Evolutionary conservation across 2,329 filamentous ascomycete genomes (phyloP).

Genomic region (Paraphaeosphaeria minitans): DNA sequence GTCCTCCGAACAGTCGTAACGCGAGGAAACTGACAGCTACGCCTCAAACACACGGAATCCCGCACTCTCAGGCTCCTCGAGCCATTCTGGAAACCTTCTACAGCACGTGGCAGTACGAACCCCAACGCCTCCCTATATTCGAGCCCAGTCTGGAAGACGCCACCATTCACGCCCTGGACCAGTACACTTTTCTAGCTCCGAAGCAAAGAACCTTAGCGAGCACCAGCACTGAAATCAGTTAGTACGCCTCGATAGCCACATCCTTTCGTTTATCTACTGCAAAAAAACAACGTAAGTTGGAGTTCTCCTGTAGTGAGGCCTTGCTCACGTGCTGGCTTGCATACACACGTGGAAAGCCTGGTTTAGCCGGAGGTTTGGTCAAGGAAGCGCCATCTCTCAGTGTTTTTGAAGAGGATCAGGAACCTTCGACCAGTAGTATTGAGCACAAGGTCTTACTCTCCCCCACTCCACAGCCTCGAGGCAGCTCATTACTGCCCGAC

Average conservation of each 20-base stretch:
- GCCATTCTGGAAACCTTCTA: background rate
- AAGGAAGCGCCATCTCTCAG: too few relatives aligned
- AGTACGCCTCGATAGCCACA: background rate
- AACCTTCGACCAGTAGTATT: too few relatives aligned
- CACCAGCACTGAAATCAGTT: background rate
- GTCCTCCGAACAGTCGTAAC: background rate
- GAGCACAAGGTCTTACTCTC: too few relatives aligned
- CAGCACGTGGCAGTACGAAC: background rate
- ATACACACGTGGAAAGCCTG: too few relatives aligned
- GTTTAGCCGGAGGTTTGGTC: too few relatives aligned
- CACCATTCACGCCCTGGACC: background rate
- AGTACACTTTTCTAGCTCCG: background rate
- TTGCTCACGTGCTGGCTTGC: too few relatives aligned
- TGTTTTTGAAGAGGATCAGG: too few relatives aligned
- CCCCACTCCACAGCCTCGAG: too few relatives aligned
- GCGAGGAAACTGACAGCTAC: background rate
- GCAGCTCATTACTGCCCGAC: background rate
- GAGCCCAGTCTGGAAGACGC: conserved; percentile 4
- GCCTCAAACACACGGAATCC: background rate
- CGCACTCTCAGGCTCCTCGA: background rate
- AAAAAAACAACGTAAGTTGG: too few relatives aligned
- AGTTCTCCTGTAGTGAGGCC: too few relatives aligned
- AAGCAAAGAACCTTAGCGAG: background rate
- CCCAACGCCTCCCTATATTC: background rate
- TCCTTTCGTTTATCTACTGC: background rate